Base-by-base conservation (phyloP, 2,329 filamentous ascomycete genomes). In the Beauveria sp. region DNA sequence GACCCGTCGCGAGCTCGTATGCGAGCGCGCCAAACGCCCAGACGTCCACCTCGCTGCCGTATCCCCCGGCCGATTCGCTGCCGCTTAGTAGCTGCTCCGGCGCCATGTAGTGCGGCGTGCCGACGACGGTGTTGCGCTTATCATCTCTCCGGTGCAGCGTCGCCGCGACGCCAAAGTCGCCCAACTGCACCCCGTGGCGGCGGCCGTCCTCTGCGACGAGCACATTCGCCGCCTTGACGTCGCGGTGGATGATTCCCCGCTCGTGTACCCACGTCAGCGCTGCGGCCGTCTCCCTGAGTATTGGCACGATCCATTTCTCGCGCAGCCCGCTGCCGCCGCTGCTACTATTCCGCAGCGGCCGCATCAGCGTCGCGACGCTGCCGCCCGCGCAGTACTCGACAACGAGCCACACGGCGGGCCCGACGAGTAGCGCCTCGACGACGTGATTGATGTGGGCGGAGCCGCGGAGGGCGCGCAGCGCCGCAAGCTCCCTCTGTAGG, bases 21-120 rank as follows among this genome's bases (percentile, higher is more conserved):
- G 86, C 76, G 64, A 87, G 87, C 62, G 84, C 85, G 3, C 86
- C 86, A 66, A 85, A 88, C 2, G 86, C 84, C 86, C 86, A 89
- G 57, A 87, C 86, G 67, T 89, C 86, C 55, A 82, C 78, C 67
- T 81, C 81, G 47, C 79, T 81, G 54, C 81, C 81, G 65, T 83
- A 83, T 20, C 77, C 9, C 76, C 73, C 77, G 44, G 79, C 76
- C 30, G 30, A 18, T 28, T n/a, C 18, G 20, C 34, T 12, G 14
- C 51, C 5, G 7, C 51, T 20, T 46, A 18, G 76, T 66, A 83
- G 79, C 26, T 88, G 75, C 66, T 89, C 86, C 0, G 83, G 84
- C 2, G 86, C 84, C 85, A 89, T 88, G 83, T 85, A 89, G 69
- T 87, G 82, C 3, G 84, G 81, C 2, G 86, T 88, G 37, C 86